Conservation (phyloP, 768 basidiomycete genomes). For the Trametes cingulata region DNA sequence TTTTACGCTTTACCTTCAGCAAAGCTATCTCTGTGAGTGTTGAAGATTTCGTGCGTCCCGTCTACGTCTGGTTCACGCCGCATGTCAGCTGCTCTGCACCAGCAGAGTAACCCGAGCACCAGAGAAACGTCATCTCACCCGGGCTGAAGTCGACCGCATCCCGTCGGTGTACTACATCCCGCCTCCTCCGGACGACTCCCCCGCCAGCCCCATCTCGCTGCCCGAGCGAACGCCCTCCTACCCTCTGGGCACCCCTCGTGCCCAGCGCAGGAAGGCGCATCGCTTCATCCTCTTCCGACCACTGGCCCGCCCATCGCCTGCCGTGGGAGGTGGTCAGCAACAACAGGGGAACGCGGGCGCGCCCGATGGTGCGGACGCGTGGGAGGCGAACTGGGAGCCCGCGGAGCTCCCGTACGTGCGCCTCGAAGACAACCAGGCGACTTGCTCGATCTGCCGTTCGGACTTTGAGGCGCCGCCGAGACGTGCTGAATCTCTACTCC, state of each 20-base stretch:
- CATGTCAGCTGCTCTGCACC: neutral
- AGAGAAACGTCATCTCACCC: neutral
- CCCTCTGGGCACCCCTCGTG: neutral
- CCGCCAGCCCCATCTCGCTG: neutral
- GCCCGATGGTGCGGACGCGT: conserved; percentile 32
- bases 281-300: conserved; percentile 11
- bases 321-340: neutral
- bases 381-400: conserved; percentile 78
- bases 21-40: neutral
- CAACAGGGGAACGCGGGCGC: neutral
- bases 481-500: conserved; percentile 28
- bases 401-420: conserved; percentile 78
- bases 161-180: conserved; percentile 13
- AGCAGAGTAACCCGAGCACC: neutral
- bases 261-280: neutral
- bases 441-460: conserved; percentile 80
- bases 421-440: conserved; percentile 79
- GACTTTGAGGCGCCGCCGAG: conserved; percentile 76
- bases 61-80: neutral
- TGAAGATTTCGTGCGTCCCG: neutral
- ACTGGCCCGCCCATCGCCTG: neutral
- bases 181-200: neutral
- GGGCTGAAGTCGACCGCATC: conserved; percentile 5
- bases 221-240: neutral
- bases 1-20: too few relatives aligned